Evolutionary conservation across 78 protist species (phyloP).

Genomic region (Guillardia theta): DNA sequence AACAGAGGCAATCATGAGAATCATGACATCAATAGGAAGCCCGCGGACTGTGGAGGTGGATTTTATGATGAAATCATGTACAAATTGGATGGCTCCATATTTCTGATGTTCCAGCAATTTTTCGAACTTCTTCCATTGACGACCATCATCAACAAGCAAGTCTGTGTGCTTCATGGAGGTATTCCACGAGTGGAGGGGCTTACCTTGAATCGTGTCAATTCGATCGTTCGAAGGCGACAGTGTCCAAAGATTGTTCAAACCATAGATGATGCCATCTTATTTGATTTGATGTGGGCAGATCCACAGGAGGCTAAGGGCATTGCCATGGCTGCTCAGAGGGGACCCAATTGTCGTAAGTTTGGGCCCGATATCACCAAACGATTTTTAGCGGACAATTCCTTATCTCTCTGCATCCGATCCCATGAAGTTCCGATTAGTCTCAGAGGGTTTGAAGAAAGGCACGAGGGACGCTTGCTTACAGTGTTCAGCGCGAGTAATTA

Average conservation of each 20-base stretch:
- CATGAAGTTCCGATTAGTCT: slow-evolving; percentile 1
- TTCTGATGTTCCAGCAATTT: slow-evolving; percentile 17
- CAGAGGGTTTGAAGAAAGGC: slow-evolving; percentile 14
- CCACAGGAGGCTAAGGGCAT: slow-evolving; percentile 1
- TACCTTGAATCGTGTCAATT: neutral
- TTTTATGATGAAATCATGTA: neutral
- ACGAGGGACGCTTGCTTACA: slow-evolving; percentile 16
- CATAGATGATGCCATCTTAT: neutral
- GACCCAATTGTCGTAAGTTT: neutral
- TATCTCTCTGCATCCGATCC: neutral
- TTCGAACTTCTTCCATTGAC: neutral
- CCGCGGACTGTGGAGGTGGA: slow-evolving; percentile 6
- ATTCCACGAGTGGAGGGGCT: neutral
- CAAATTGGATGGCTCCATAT: neutral
- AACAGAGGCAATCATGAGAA: slow-evolving; percentile 25
- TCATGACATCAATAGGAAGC: neutral
- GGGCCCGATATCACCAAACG: slow-evolving; percentile 35
- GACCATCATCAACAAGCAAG: neutral
- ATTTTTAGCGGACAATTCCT: neutral
- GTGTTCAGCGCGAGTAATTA: neutral
- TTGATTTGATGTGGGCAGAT: slow-evolving; percentile 25
- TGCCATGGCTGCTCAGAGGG: neutral
- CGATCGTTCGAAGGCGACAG: slow-evolving; percentile 25
- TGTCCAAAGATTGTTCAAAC: slow-evolving; percentile 1
- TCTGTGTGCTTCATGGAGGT: neutral